Conservation (phyloP, 75 land plant species). For the Sequoiadendron giganteum region DNA sequence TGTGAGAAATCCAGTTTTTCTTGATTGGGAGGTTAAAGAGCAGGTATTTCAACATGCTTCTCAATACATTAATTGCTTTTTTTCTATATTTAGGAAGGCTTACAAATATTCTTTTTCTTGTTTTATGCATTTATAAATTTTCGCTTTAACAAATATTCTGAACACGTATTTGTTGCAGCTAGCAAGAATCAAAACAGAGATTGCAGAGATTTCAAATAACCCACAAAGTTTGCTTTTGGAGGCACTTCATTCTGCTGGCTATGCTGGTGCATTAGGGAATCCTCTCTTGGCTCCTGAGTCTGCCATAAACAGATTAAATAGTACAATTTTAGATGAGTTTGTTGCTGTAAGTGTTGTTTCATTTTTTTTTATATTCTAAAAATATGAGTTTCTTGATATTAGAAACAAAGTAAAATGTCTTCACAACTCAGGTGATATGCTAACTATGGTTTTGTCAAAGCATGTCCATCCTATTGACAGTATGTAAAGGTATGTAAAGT, state of each 20-base stretch:
- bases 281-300: constrained; percentile 88
- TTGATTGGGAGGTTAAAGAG: constrained; percentile 97
- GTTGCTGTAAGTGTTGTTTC: constrained; percentile 55
- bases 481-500: not conserved
- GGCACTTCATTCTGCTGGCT: constrained; percentile 90
- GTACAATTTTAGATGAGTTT: constrained; percentile 66
- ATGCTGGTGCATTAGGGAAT: constrained; percentile 66
- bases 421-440: not conserved
- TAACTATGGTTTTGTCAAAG: not conserved
- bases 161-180: constrained; percentile 41
- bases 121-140: not conserved
- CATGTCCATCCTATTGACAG: not conserved
- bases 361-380: not conserved
- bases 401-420: not conserved
- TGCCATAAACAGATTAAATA: constrained; percentile 53
- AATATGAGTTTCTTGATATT: not conserved
- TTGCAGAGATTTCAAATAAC: constrained; percentile 63
- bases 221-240: constrained; percentile 82
- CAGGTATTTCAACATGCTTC: constrained; percentile 34
- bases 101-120: not conserved
- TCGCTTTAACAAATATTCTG: not conserved
- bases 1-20: constrained; percentile 85
- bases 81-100: not conserved
- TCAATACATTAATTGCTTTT: not conserved
- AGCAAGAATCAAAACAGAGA: constrained; percentile 69